Base-by-base conservation (phyloP, 768 basidiomycete genomes). In the Fibroporia radiculosa region DNA sequence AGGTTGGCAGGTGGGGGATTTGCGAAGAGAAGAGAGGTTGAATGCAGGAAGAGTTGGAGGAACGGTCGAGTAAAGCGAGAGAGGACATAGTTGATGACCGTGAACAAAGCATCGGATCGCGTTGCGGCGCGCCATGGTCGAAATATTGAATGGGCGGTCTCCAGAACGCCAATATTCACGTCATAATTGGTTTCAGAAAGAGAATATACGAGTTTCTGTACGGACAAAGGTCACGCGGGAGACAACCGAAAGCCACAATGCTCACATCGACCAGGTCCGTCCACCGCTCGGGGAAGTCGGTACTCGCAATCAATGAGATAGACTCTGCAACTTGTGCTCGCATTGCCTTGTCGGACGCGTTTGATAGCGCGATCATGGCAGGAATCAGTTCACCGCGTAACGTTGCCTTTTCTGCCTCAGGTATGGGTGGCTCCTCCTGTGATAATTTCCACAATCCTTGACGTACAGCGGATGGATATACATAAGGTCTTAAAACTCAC, bases 61-160 rank as follows among this genome's bases (percentile, higher is more conserved):
- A 92, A 98, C 0, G 91, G 86, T 1, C 67, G 60, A 66, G 86
- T 80, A 68, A 98, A 96, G 56, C 80, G 82, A 31, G 67, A 70
- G 28, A 98, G 74, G 43, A 96, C 93, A 44, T 88, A 72, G 63
- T 95, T 96, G 71, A 99, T 97, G 56, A 85, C 87, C 3, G 81
- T 73, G 69, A 82, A 98, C 36, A 99, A 80, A 31, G 74, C 63
- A 64, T 99, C 85, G 11, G 88, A 85, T 47, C 92, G 80, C 51
- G 92, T 86, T 55, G 85, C 86, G 1, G 90, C 81, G 34, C 95
- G 80, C 95, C 95, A 99, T 37, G 83, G 84, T 33, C 72, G 77
- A 68, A 97, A 98, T 56, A 99, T 97, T 29, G 91, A 93, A 62
- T 97, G 96, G 0, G 93, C 93, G 0, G 93, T 93, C 58, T 96